A percentile compares a stretch with the other conserved stretches of the same genome.
Conservation (phyloP, 305 asterid genomes). For the Caryopteris hybrid region DNA sequence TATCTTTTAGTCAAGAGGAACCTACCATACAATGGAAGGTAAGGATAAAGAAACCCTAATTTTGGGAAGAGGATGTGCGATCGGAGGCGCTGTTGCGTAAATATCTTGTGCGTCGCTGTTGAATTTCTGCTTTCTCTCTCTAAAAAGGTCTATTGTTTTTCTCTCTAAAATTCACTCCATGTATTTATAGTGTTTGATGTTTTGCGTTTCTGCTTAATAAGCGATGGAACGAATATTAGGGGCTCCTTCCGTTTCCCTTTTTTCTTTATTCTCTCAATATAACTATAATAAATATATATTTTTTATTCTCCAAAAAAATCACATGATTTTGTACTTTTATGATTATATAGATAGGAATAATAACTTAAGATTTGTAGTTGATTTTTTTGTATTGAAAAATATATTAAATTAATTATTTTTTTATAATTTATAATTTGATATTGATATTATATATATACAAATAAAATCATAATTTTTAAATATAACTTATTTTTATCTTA, state of each 20-base stretch:
- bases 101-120: slow-evolving; percentile 34
- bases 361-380: too few species aligned
- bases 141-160: slow-evolving; percentile 21
- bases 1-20: neutral
- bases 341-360: too few species aligned
- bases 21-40: slow-evolving; percentile 29
- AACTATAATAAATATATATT: too few species aligned
- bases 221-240: slow-evolving; percentile 28
- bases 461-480: too few species aligned
- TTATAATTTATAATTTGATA: too few species aligned
- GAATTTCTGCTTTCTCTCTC: slow-evolving; percentile 25
- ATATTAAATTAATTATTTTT: too few species aligned
- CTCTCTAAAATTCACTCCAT: neutral
- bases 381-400: too few species aligned
- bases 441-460: too few species aligned
- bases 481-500: too few species aligned
- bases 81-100: slow-evolving; percentile 35
- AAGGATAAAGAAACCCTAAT: slow-evolving; percentile 50
- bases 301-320: too few species aligned
- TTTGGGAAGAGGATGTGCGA: slow-evolving; percentile 38
- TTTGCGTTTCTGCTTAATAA: slow-evolving; percentile 41
- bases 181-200: slow-evolving; percentile 25
- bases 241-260: slow-evolving; percentile 16
- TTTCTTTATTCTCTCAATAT: too few species aligned
- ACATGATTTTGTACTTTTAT: too few species aligned